A percentile compares a stretch with the other conserved stretches of the same genome.
Evolutionary conservation across 495 filamentous ascomycete species (phyloP).

Genomic region (Neurospora discreta): DNA sequence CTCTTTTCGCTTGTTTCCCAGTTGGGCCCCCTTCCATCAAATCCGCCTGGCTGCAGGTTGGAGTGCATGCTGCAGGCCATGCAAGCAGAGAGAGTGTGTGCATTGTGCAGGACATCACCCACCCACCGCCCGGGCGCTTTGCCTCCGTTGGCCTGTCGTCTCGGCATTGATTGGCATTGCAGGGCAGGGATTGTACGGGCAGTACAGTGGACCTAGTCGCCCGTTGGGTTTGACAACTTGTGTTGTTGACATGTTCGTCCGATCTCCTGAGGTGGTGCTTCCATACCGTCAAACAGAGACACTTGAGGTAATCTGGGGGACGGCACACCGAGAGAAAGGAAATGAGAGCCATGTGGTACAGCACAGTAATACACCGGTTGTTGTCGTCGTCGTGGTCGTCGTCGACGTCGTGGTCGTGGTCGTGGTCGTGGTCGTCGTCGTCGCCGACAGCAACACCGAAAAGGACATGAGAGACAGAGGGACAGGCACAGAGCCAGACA

Average conservation of each 20-base stretch:
- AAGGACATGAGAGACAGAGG: not conserved
- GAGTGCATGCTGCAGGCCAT: not conserved
- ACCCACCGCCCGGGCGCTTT: not conserved
- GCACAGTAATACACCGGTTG: not conserved
- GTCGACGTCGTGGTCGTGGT: not conserved
- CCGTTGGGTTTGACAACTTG: too few species aligned
- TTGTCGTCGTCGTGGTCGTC: not conserved
- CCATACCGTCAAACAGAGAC: not conserved
- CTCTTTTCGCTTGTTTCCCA: not conserved
- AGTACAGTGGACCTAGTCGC: not conserved
- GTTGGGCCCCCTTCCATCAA: not conserved
- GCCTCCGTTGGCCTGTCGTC: constrained; percentile 7
- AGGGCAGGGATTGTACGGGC: not conserved
- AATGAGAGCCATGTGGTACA: not conserved
- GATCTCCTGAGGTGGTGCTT: not conserved
- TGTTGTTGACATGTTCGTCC: not conserved
- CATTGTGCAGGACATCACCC: not conserved
- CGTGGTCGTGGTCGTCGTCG: not conserved
- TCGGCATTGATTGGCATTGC: constrained; percentile 2
- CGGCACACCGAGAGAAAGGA: not conserved
- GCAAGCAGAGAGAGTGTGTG: not conserved
- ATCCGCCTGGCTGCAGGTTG: not conserved
- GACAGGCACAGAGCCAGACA: not conserved
- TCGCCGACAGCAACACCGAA: not conserved
- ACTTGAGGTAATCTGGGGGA: not conserved